Percentiles rank a stretch among this genome's conserved stretches.
Evolutionary conservation across 768 basidiomycete genomes (phyloP).

Genomic region (Fistulinella prunicolor): DNA sequence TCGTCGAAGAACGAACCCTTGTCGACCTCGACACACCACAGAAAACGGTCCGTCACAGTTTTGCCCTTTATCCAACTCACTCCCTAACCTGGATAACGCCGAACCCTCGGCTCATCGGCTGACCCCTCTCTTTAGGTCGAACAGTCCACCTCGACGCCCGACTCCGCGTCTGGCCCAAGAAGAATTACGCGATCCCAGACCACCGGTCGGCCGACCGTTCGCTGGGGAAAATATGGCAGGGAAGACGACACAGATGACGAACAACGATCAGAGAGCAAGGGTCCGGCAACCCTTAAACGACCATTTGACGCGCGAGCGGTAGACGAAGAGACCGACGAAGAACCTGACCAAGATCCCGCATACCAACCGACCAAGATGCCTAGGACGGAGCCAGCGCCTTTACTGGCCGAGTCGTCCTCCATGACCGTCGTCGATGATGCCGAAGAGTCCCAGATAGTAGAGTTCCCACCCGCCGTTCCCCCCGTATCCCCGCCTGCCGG

Average conservation of each 20-base stretch:
- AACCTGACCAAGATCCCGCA: conserved; percentile 18
- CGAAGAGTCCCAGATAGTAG: conserved; percentile 9
- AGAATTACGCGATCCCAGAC: conserved; percentile 35
- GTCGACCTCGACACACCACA: conserved; percentile 22
- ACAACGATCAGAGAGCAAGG: conserved; percentile 11
- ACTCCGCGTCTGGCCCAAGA: conserved; percentile 23
- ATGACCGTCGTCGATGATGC: conserved; percentile 28
- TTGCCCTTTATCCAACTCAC: conserved; percentile 29
- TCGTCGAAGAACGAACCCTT: conserved; percentile 22
- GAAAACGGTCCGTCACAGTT: conserved; percentile 31
- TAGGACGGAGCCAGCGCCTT: conserved; percentile 24
- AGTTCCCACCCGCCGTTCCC: conserved; percentile 7
- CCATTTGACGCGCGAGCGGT: conserved; percentile 34
- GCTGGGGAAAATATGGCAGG: conserved; percentile 33
- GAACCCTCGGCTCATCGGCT: conserved; percentile 25
- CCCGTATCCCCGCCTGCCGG: conserved; percentile 29
- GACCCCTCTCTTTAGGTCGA: conserved; percentile 26
- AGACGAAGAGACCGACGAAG: conserved; percentile 35
- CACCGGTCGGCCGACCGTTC: conserved; percentile 32
- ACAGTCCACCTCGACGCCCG: conserved; percentile 17
- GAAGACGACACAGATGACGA: conserved; percentile 31
- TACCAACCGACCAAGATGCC: conserved; percentile 28
- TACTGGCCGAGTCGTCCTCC: conserved; percentile 28
- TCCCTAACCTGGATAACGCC: conserved; percentile 29
- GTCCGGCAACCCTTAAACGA: conserved; percentile 29